Base-by-base conservation (phyloP, 176 grass and related monocot genomes). In the Miscanthus lutarioriparius region DNA sequence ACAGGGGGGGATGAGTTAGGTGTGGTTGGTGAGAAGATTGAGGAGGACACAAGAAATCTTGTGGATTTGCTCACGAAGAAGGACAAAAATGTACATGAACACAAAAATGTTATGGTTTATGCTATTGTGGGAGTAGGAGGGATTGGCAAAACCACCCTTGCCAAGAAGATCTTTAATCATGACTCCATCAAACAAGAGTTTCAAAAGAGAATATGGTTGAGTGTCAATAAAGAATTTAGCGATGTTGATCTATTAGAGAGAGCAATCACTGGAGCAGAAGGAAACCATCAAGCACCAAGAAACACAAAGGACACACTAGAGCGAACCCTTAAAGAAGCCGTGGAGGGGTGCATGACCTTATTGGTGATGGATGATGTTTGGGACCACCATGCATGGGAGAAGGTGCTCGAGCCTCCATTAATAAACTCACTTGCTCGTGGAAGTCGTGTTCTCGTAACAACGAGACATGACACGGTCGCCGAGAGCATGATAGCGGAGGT, bases 81-180 rank as follows among this genome's bases (percentile, higher is more conserved):
- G 8, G 23, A 26, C 2, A 2, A 25, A n/a, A 39, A n/a, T n/a
- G n/a, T n/a, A n/a, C n/a, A n/a, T n/a, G n/a, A 3, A 15, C 2
- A 20, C 7, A 28, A 23, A 2, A 51, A 33, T 9, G 10, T 83
- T 72, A 4, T 22, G 37, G 22, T 77, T 43, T 32, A 83, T 67
- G 70, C 86, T 15, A 79, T 88, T 25, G 62, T 51, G 5, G 86
- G 69, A 51, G 65, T 76, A 11, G 68, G 79, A 2, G 86, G 86
- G 4, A 82, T 88, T 3, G 86, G 79, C 33, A 83, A 88, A 33
- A 88, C 79, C 19, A 83, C 86, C 10, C 59, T 88, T 8, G 69
- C 86, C 2, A 62, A 75, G 20, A 87, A 68, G 41, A 74, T 87
- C 3, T 87, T 67, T 15, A 61, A 75, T 39, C 19, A 77, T 26